Conservation (phyloP, 768 basidiomycete genomes). For the Suillus discolor region DNA sequence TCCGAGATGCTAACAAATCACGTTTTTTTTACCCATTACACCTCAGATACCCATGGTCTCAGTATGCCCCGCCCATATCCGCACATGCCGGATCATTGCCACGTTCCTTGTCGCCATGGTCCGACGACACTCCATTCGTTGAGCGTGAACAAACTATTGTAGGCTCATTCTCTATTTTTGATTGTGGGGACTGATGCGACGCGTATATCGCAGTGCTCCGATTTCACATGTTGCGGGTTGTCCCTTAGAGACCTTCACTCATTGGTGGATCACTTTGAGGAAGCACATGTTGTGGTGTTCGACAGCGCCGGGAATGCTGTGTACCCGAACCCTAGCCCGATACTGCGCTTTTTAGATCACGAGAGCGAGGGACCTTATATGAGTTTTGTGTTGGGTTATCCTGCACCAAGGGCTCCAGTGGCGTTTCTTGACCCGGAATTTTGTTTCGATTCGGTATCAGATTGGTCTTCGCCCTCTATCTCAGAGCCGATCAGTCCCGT, state of each 20-base stretch:
- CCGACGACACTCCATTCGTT: conserved; percentile 6
- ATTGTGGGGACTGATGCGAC: neutral
- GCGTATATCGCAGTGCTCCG: conserved; percentile 33
- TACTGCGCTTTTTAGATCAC: conserved; percentile 14
- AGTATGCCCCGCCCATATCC: conserved; percentile 8
- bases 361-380: conserved; percentile 47
- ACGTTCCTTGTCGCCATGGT: conserved; percentile 15
- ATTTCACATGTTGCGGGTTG: conserved; percentile 53
- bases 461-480: neutral
- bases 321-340: conserved; percentile 25
- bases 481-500: conserved; percentile 1
- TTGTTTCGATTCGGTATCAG: neutral
- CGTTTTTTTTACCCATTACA: neutral
- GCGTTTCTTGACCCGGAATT: neutral
- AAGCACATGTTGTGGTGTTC: conserved; percentile 39
- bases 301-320: conserved; percentile 33
- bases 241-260: conserved; percentile 49
- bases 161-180: neutral
- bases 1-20: neutral
- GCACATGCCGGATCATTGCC: neutral
- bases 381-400: conserved; percentile 41
- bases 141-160: conserved; percentile 27
- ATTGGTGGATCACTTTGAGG: conserved; percentile 54
- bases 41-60: conserved; percentile 9
- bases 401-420: conserved; percentile 2